These are phyloP conservation scores for Ascosphaera apis DNA, from an alignment of 2,329 filamentous ascomycete species.

Conservation along the genomic window DNA sequence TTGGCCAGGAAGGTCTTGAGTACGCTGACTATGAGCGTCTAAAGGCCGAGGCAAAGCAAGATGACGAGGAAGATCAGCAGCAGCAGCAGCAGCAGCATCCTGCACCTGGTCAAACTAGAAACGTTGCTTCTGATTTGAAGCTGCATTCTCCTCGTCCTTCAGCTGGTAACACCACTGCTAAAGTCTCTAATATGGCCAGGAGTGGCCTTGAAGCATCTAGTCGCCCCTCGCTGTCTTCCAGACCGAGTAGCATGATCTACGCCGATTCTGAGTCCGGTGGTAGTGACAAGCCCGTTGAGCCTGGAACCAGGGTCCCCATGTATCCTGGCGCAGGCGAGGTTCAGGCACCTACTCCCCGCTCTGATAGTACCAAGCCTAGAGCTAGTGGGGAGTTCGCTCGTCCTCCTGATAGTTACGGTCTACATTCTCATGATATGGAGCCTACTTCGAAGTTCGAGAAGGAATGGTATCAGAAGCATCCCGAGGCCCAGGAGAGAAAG, in stretches of 20 bases:
- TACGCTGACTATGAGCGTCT: conserved; percentile 42
- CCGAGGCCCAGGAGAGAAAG: conserved; percentile 51
- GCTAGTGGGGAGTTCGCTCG: conserved; percentile 48
- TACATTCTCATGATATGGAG: conserved; percentile 64
- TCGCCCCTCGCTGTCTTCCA: no score
- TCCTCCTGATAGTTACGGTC: conserved; percentile 76
- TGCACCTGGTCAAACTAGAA: conserved; percentile 57
- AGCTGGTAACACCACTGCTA: no score
- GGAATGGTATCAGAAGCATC: conserved; percentile 83
- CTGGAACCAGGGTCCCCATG: conserved; percentile 85
- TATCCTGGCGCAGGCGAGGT: conserved; percentile 81
- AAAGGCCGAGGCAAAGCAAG: conserved; percentile 19
- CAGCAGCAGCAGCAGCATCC: no score
- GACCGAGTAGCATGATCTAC: no score
- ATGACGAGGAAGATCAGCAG: conserved; percentile 21
- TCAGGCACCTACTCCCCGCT: conserved; percentile 71
- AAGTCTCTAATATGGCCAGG: no score
- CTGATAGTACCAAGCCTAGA: conserved; percentile 37
- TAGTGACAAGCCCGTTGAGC: no score
- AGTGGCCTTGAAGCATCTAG: no score
- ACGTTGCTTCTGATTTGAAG: conserved; percentile 57
- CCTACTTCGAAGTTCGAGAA: conserved; percentile 66
- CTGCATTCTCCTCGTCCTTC: conserved; percentile 79
- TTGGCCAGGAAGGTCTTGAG: conserved; percentile 77
- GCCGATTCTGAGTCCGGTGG: no score